A percentile compares a stretch with the other conserved stretches of the same genome.
These are phyloP conservation scores for Daldinia sp. DNA, from an alignment of 2,329 filamentous ascomycete species.

Conservation along the genomic window DNA sequence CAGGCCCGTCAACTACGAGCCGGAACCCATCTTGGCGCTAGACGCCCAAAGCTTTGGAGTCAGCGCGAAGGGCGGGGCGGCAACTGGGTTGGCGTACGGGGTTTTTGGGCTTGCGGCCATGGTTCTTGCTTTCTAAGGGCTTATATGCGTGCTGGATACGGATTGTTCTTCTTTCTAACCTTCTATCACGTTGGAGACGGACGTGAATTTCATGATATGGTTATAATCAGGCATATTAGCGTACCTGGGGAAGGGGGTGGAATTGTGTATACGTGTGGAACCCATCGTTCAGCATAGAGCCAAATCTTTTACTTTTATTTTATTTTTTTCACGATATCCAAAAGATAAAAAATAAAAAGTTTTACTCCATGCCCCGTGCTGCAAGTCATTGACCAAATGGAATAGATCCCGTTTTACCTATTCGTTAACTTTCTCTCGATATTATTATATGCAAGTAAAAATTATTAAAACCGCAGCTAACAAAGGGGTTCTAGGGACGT, in stretches of 20 bases:
- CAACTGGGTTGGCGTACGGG: constrained; percentile 14
- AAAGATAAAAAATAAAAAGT: not conserved
- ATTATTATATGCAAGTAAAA: not conserved
- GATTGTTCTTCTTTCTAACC: not conserved
- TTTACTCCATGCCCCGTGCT: not conserved
- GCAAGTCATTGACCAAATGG: not conserved
- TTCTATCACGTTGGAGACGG: not conserved
- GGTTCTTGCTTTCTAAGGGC: constrained; percentile 18
- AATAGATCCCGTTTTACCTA: not conserved
- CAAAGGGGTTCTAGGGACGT: not conserved
- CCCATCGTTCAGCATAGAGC: not conserved
- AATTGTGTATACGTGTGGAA: not conserved
- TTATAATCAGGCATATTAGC: constrained; percentile 3
- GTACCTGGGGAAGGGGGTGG: not conserved
- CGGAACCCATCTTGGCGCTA: constrained; percentile 42
- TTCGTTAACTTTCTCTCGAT: not conserved
- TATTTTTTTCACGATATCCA: not conserved
- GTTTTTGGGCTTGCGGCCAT: constrained; percentile 21
- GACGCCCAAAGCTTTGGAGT: constrained; percentile 18
- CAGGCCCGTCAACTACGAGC: constrained; percentile 51
- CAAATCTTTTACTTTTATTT: not conserved
- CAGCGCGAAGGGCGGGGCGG: not conserved
- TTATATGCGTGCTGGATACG: not conserved
- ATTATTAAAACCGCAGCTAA: not conserved
- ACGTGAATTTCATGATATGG: not conserved